Percentiles rank a stretch among this genome's conserved stretches.
These are phyloP conservation scores for Fennellomyces sp. DNA, from an alignment of 371 early-diverging fungal genomes.

Conservation along the genomic window DNA sequence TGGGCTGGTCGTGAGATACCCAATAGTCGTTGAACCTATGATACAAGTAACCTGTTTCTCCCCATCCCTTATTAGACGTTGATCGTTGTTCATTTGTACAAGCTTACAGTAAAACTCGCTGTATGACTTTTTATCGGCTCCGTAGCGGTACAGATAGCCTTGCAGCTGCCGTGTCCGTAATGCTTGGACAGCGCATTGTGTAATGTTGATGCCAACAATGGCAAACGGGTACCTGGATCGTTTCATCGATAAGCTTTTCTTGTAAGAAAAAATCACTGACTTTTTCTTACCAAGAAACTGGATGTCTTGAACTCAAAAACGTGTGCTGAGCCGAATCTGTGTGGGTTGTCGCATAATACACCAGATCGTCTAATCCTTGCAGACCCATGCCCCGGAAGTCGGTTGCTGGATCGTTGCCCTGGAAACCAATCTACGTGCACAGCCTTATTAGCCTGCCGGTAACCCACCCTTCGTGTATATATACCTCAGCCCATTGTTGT, in stretches of 20 bases:
- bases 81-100: too few relatives aligned
- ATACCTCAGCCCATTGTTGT: conserved; percentile 68
- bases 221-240: conserved; percentile 86
- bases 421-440: conserved; percentile 80
- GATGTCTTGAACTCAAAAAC: conserved; percentile 58
- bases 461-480: not conserved
- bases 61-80: not conserved
- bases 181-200: conserved; percentile 66
- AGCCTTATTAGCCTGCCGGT: too few relatives aligned
- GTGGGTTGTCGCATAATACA: conserved; percentile 68
- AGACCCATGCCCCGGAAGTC: conserved; percentile 90
- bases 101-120: conserved; percentile 75
- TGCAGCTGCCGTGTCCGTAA: conserved; percentile 72
- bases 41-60: conserved; percentile 62
- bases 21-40: conserved; percentile 71
- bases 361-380: conserved; percentile 75
- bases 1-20: conserved; percentile 55
- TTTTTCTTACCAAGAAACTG: conserved; percentile 39
- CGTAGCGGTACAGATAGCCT: conserved; percentile 63
- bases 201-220: conserved; percentile 83
- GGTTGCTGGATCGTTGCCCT: conserved; percentile 84
- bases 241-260: too few relatives aligned
- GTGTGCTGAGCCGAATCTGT: conserved; percentile 55
- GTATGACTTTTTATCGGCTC: conserved; percentile 52
- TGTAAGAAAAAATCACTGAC: not conserved